phyloP scores from a whole-genome alignment of 331 rosid species.

The Ulmus americana region DNA sequence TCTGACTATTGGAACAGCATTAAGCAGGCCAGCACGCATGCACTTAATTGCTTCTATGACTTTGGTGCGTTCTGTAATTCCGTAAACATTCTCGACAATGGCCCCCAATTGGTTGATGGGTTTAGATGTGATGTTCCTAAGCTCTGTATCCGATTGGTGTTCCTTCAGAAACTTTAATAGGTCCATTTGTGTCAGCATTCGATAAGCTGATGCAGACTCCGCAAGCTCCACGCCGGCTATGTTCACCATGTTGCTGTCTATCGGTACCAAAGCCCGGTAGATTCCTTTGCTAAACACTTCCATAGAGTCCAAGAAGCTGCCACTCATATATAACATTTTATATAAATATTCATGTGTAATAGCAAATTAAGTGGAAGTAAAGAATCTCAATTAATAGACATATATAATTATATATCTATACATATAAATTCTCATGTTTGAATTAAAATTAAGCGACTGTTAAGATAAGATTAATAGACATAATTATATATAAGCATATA shows the following conservation, averaged over 20 bases:
- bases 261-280: constrained; percentile 69
- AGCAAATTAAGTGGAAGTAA: too few relatives aligned
- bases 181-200: constrained; percentile 81
- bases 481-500: too few relatives aligned
- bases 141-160: constrained; percentile 16
- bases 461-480: too few relatives aligned
- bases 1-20: constrained; percentile 68
- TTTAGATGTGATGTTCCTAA: constrained; percentile 19
- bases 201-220: constrained; percentile 60
- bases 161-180: constrained; percentile 52
- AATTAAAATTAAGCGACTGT: too few relatives aligned
- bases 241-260: constrained; percentile 47
- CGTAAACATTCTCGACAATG: constrained; percentile 42
- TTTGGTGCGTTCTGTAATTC: constrained; percentile 59
- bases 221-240: constrained; percentile 56
- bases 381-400: too few relatives aligned
- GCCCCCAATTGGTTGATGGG: constrained; percentile 49
- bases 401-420: too few relatives aligned
- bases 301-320: constrained; percentile 77
- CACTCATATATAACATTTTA: background rate
- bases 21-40: constrained; percentile 52
- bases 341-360: background rate
- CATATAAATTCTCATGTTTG: too few relatives aligned
- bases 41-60: constrained; percentile 61
- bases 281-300: constrained; percentile 90